Conservation (phyloP, 179 eudicot genomes). For the Pouteria campechiana region DNA sequence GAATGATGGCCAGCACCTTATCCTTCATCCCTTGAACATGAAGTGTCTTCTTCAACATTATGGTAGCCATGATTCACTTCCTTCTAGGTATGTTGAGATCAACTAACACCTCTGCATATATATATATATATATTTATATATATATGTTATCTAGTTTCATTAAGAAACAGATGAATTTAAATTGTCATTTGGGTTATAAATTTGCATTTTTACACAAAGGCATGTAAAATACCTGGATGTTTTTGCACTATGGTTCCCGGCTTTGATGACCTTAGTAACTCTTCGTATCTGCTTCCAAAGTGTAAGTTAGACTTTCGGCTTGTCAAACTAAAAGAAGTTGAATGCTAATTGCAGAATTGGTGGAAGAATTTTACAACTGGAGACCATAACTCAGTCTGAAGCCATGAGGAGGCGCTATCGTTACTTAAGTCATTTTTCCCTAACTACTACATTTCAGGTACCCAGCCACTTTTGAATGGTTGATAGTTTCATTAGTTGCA, state of each 20-base stretch:
- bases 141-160: too few species aligned
- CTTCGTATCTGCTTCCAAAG: too few species aligned
- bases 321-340: not conserved
- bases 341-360: slow-evolving; percentile 51
- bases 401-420: slow-evolving; percentile 89
- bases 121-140: too few species aligned
- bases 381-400: slow-evolving; percentile 92
- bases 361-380: slow-evolving; percentile 79
- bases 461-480: not conserved
- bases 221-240: too few species aligned
- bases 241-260: too few species aligned
- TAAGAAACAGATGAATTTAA: too few species aligned
- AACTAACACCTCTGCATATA: not conserved
- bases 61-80: slow-evolving; percentile 79
- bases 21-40: slow-evolving; percentile 85
- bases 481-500: not conserved
- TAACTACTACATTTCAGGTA: slow-evolving; percentile 92
- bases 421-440: slow-evolving; percentile 75
- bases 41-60: slow-evolving; percentile 91
- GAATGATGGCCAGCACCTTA: slow-evolving; percentile 83
- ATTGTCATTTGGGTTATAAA: too few species aligned
- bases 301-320: not conserved
- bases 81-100: slow-evolving; percentile 62
- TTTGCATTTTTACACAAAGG: too few species aligned
- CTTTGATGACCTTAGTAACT: too few species aligned